phyloP scores from a whole-genome alignment of 2,329 filamentous ascomycete genomes.

The Alternaria rosae region DNA sequence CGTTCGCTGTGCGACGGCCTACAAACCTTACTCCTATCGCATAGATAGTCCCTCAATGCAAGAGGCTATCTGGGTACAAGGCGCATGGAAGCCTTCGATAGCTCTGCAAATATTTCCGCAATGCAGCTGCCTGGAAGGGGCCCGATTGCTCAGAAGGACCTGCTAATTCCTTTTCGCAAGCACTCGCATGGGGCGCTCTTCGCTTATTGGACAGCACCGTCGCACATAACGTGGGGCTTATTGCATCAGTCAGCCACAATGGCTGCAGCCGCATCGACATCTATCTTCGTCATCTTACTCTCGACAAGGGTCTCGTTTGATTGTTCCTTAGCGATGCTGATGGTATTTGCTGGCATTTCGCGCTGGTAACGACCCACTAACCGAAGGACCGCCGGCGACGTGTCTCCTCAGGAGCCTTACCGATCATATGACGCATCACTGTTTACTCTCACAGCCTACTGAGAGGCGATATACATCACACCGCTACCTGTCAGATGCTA shows the following conservation, averaged over 20 bases:
- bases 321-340: slow-evolving; percentile 1
- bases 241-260: slow-evolving; percentile 9
- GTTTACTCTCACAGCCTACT: slow-evolving; percentile 10
- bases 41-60: background rate
- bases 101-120: slow-evolving; percentile 1
- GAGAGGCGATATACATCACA: slow-evolving; percentile 17
- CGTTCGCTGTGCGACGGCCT: background rate
- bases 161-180: background rate
- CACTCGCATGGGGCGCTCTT: background rate
- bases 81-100: slow-evolving; percentile 1
- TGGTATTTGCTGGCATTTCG: slow-evolving; percentile 19
- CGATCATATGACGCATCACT: slow-evolving; percentile 16
- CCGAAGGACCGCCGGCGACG: slow-evolving; percentile 24
- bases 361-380: slow-evolving; percentile 18
- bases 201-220: slow-evolving; percentile 8
- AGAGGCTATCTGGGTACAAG: background rate
- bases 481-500: slow-evolving; percentile 18
- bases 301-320: background rate
- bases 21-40: background rate
- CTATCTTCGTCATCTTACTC: background rate
- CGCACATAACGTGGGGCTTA: slow-evolving; percentile 9
- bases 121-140: background rate
- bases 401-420: slow-evolving; percentile 20
- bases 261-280: slow-evolving; percentile 9
- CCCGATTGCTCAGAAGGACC: slow-evolving; percentile 11